Evolutionary conservation across 768 basidiomycete genomes (phyloP), one percentile per base, ranked within the genome.

Genomic region (Grammothele lineata): DNA sequence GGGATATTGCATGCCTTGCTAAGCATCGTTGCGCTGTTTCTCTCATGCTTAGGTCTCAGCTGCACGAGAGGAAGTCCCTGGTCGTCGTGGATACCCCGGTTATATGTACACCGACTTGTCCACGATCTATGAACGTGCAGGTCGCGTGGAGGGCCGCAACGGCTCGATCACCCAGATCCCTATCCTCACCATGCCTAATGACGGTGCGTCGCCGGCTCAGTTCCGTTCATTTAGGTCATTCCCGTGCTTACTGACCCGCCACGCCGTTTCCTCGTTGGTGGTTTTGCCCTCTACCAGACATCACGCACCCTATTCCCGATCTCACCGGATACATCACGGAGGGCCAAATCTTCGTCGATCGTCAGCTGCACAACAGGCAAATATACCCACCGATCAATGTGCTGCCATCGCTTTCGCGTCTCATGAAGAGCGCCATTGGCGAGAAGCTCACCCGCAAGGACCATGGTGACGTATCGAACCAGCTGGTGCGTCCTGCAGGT

Each of bases 331-430:
- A 98, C 70, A 99, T 99, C 67, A 94, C 94, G 41, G 95, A 98
- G 76, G 96, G 96, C 41, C 96, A 99, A 72, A 96, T 99, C 71
- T 95, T 86, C 67, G 89, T 99, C 62, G 96, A 99, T 75, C 86
- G 96, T 55, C 92, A 96, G 67, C 73, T 99, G 66, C 77, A 96
- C 78, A 97, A 99, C 74, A 76, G 87, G 60, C 92, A 93, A 68
- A 94, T 98, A 65, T 98, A 97, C 72, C 96, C 96, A 27, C 96
- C 96, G 40, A 98, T 99, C 77, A 99, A 99, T 72, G 95, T 99
- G 50, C 77, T 99, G 38, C 96, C 96, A 51, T 98, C 96, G 54
- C 77, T 99, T 62, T 98, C 96, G 58, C 93, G 96, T 69, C 73
- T 99, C 66, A 99, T 99, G 96, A 99, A 99, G 84, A 92, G 88